Evolutionary conservation across 345 rosid genomes (phyloP).

Genomic region (Garcia nutans): DNA sequence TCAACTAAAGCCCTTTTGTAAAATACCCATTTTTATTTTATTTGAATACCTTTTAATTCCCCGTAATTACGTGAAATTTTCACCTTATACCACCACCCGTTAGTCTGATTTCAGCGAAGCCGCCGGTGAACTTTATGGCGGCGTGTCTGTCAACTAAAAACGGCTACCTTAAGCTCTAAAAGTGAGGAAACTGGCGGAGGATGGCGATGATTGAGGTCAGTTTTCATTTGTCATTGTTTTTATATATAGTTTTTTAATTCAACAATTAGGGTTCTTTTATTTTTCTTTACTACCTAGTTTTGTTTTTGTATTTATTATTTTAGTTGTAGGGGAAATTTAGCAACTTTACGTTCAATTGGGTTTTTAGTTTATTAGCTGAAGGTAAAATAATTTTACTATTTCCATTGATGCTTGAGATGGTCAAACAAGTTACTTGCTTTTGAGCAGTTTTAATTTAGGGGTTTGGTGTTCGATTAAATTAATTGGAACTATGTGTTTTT

Average conservation of each 20-base stretch:
- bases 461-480: not conserved
- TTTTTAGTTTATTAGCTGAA: not conserved
- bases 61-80: not conserved
- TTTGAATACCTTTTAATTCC: too few species aligned
- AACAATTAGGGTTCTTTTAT: not conserved
- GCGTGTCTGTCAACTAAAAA: not conserved
- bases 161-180: not conserved
- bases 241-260: too few species aligned
- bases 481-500: not conserved
- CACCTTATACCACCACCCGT: not conserved
- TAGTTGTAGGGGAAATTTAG: not conserved
- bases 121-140: conserved; percentile 6
- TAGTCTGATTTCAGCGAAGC: not conserved
- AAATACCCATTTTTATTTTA: not conserved
- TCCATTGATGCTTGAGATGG: not conserved
- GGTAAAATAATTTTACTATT: not conserved
- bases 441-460: not conserved
- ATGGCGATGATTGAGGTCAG: conserved; percentile 25
- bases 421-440: not conserved
- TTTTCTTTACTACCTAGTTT: not conserved
- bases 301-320: not conserved
- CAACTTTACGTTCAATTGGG: not conserved
- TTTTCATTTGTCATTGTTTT: not conserved
- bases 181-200: not conserved
- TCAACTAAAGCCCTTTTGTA: too few species aligned